Percentiles rank a stretch among this genome's conserved stretches.
Evolutionary conservation across 306 rosid species (phyloP).

Genomic region (Acacia acuminata): DNA sequence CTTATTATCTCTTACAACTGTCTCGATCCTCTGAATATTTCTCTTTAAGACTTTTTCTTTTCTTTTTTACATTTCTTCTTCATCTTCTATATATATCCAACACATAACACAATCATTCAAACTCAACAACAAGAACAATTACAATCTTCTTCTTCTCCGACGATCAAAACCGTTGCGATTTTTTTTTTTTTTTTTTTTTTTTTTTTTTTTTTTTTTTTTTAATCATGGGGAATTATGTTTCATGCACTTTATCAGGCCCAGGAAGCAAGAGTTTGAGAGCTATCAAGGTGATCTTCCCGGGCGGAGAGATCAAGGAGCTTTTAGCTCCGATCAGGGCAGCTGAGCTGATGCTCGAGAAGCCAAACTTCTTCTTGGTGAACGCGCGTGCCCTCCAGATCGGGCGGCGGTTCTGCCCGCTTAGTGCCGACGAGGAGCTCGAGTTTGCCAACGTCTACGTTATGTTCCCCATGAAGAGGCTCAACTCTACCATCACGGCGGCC

Average conservation of each 20-base stretch:
- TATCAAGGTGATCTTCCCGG: constrained; percentile 65
- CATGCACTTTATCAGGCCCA: constrained; percentile 55
- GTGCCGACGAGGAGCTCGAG: constrained; percentile 81
- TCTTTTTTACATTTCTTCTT: no score
- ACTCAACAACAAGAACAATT: not conserved
- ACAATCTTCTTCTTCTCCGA: not conserved
- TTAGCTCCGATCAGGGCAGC: constrained; percentile 55
- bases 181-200: no score
- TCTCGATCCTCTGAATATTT: constrained; percentile 17
- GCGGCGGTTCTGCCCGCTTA: constrained; percentile 58
- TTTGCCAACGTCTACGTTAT: constrained; percentile 52
- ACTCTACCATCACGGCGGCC: constrained; percentile 53
- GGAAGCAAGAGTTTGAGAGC: constrained; percentile 41
- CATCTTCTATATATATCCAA: not conserved
- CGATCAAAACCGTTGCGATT: not conserved
- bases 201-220: accelerated
- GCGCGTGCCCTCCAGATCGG: constrained; percentile 53
- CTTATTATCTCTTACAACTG: constrained; percentile 17
- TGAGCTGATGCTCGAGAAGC: constrained; percentile 82
- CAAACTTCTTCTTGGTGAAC: constrained; percentile 70
- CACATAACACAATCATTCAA: not conserved
- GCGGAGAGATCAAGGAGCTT: constrained; percentile 53
- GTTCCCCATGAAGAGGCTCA: constrained; percentile 80
- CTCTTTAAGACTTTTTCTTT: not conserved
- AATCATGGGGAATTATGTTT: constrained; percentile 75